Evolutionary conservation across 305 asterid genomes (phyloP), one percentile per base, ranked within the genome.

Genomic region (Fraxinus albicans): DNA sequence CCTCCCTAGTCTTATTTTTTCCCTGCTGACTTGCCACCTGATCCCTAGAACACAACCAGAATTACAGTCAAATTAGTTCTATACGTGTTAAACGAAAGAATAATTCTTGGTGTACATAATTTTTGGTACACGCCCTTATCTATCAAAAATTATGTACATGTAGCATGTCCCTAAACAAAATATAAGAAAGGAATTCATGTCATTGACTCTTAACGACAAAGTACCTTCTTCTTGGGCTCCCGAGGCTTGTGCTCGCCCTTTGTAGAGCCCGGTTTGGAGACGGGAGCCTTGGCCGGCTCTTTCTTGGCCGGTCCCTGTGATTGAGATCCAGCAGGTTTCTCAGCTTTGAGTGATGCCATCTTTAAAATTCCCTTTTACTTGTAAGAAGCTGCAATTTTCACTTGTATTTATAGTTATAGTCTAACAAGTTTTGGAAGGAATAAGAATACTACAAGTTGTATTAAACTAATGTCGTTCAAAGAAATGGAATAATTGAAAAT

Each of bases 11-110:
- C 76, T 79, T 58, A 60, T 80, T 88, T 88, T 36, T 88, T 88
- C 10, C 73, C 85, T 67, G 25, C 83, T 3, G 86, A 73, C 79
- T 86, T 88, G 80, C 83, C 72, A n/a, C 73, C 86, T n/a, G 87
- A 77, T 84, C 33, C 83, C 90, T 88, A 55, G 2, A 74, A 79
- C 53, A 63, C 84, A 73, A 82, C 3, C 27, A 29, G 55, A 58
- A 81, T 31, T 44, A 63, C 33, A 17, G 0, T 83, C 4, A 78
- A 2, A 65, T 9, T 23, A 65, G 73, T 21, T 13, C 0, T 47
- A 7, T 50, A 15, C 60, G 8, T 42, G 53, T 42, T 42, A 42
- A 42, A 42, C 3, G 50, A 42, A 42, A 42, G 15, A 42, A 42
- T 42, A 9, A 9, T 42, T 42, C 4, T 42, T 42, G 47, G 13